Evolutionary conservation across 2,329 filamentous ascomycete species (phyloP), one percentile per base, ranked within the genome.

Genomic region (Ophiobolus disseminans): DNA sequence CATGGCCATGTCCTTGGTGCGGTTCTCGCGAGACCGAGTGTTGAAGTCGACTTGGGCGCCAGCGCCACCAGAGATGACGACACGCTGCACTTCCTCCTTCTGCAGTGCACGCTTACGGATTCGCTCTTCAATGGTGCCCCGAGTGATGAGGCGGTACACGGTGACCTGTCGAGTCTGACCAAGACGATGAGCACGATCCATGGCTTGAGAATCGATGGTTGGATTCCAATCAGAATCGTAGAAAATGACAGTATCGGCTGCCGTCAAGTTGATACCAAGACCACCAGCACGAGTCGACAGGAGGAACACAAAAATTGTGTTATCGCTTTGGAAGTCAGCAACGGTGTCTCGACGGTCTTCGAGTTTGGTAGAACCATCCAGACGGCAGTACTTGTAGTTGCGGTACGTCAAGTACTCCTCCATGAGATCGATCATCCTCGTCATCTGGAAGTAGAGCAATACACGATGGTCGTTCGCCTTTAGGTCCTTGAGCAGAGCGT

Each of bases 191-290:
- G 94, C 94, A 73, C 94, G 89, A 75, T 99, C 94, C 94, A 97
- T 97, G 75, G 94, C 94, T 74, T 99, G 94, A 43, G 90, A 96
- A 73, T 99, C 94, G 67, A 97, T 97, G 3, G 94, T 97, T 0
- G 94, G 94, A 73, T 99, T 99, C 94, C 94, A 99, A 74, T 99
- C 94, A 9, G 91, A 96, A 72, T 99, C 94, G 81, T 99, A 99
- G 79, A 99, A 99, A 75, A 99, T 97, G 76, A 99, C 94, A 0
- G 94, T 99, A 72, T 99, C 94, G 16, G 94, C 94, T 42, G 90
- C 88, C 5, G 94, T 97, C 60, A 99, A 79, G 69, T 99, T 99
- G 81, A 99, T 99, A 78, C 94, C 94, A 16, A 99, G 83, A 80
- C 94, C 94, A 84, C 94, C 94, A 28, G 94, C 94, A 75, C 94